Conservation (phyloP, 2,329 filamentous ascomycete species). For the Colletotrichum gigasporum region DNA sequence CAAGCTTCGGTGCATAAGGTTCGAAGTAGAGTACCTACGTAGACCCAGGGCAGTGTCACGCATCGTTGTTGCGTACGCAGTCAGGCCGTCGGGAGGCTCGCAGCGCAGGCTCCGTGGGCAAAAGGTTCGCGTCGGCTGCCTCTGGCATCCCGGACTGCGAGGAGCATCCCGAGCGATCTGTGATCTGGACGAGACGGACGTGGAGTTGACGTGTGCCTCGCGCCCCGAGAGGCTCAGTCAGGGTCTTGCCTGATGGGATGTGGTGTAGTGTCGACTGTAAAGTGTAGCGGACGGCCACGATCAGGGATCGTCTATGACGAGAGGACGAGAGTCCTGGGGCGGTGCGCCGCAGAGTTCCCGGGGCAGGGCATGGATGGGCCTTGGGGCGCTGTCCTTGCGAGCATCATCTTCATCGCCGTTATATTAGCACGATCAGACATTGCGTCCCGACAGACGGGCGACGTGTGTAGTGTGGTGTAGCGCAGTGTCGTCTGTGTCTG, state of each 20-base stretch:
- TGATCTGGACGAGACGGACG: conserved; percentile 22
- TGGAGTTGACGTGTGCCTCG: conserved; percentile 18
- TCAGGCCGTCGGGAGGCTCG: no score
- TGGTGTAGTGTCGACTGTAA: neutral
- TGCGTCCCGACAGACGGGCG: conserved; percentile 4
- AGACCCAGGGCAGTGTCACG: neutral
- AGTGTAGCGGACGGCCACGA: no score
- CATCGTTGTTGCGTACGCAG: neutral
- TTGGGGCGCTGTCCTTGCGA: conserved; percentile 18
- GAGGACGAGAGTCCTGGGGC: neutral
- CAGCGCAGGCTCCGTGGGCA: neutral
- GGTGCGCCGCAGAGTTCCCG: neutral
- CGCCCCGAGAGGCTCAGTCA: neutral
- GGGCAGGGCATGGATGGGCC: neutral
- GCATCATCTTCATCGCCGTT: conserved; percentile 9
- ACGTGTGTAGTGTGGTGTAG: conserved; percentile 1
- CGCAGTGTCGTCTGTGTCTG: neutral
- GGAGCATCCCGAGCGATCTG: neutral
- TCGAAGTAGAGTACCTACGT: neutral
- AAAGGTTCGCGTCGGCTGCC: conserved; percentile 9
- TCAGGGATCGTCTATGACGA: conserved; percentile 9
- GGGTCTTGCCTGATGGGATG: neutral
- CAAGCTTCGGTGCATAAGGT: neutral
- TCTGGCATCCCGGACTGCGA: conserved; percentile 8
- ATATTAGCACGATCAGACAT: conserved; percentile 4